Evolutionary conservation across 2,329 filamentous ascomycete genomes (phyloP).

Genomic region (Blastomyces gilchristii): DNA sequence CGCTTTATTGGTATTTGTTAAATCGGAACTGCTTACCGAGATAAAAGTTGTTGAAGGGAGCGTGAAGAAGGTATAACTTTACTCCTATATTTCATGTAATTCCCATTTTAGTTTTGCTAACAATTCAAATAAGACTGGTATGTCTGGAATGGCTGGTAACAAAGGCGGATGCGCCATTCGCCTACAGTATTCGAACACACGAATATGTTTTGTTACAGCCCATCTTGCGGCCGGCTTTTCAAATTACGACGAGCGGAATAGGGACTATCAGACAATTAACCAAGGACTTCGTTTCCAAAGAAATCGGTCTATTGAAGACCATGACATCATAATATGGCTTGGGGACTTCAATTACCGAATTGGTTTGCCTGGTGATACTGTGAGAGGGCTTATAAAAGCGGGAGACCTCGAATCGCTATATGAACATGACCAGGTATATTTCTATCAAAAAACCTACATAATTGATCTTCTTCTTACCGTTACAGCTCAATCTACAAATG

Average conservation of each 20-base stretch:
- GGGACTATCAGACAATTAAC: slow-evolving; percentile 83
- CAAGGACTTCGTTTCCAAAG: slow-evolving; percentile 81
- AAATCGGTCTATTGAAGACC: slow-evolving; percentile 82
- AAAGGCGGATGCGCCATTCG: slow-evolving; percentile 96
- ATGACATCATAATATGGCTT: slow-evolving; percentile 85
- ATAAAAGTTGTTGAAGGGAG: slow-evolving; percentile 97
- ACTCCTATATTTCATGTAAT: neutral
- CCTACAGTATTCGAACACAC: slow-evolving; percentile 86
- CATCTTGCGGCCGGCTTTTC: slow-evolving; percentile 92
- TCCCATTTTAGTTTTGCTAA: slow-evolving; percentile 15
- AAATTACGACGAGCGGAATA: slow-evolving; percentile 93
- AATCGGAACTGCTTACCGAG: slow-evolving; percentile 59
- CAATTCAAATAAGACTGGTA: slow-evolving; percentile 51
- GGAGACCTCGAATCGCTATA: slow-evolving; percentile 69
- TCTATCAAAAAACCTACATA: neutral
- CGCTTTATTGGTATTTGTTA: slow-evolving; percentile 84
- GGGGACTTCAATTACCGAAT: slow-evolving; percentile 99
- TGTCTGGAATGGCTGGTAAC: slow-evolving; percentile 96
- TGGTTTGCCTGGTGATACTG: slow-evolving; percentile 67
- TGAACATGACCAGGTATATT: slow-evolving; percentile 71
- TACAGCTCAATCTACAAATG: slow-evolving; percentile 86
- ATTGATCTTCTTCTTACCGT: slow-evolving; percentile 5
- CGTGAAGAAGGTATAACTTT: slow-evolving; percentile 61
- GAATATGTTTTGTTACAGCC: slow-evolving; percentile 89
- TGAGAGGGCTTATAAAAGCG: slow-evolving; percentile 61